phyloP scores from a whole-genome alignment of 495 filamentous ascomycete genomes.

The Neurospora pannonica region DNA sequence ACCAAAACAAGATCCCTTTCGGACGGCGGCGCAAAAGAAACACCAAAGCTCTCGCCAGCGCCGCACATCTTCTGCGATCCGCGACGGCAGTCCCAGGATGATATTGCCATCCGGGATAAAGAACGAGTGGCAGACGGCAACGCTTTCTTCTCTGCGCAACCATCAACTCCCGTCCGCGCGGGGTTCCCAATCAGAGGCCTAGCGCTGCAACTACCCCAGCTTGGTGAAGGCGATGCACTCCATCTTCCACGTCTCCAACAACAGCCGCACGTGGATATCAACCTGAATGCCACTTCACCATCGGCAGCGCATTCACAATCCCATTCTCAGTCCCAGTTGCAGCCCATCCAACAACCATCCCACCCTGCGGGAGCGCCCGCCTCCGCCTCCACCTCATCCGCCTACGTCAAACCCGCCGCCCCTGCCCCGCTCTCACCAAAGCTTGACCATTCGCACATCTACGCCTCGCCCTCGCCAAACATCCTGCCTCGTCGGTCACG shows the following conservation, averaged over 20 bases:
- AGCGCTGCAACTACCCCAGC: conserved; percentile 59
- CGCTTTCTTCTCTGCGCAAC: conserved; percentile 2
- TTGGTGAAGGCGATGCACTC: conserved; percentile 1
- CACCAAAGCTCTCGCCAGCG: conserved; percentile 51
- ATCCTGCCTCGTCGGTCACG: conserved; percentile 78
- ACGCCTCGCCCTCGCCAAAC: conserved; percentile 61
- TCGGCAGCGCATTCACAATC: not conserved
- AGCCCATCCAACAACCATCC: not conserved
- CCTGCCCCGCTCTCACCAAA: conserved; percentile 66
- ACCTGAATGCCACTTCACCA: not conserved
- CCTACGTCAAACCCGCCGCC: conserved; percentile 45
- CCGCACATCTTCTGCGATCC: conserved; percentile 47
- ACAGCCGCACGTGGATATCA: not conserved
- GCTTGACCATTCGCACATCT: conserved; percentile 70
- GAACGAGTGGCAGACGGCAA: conserved; percentile 10
- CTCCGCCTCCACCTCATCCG: conserved; percentile 33
- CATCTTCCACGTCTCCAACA: not conserved
- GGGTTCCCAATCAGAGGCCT: conserved; percentile 51
- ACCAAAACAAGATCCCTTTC: conserved; percentile 39
- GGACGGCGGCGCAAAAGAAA: conserved; percentile 33
- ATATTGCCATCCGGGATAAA: conserved; percentile 46
- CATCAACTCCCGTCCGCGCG: conserved; percentile 48
- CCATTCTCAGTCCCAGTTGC: not conserved
- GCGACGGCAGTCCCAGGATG: conserved; percentile 65
- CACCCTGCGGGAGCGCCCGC: conserved; percentile 4